These are phyloP conservation scores for Rubia tinctorum DNA, from an alignment of 305 asterid genomes.

Conservation along the genomic window DNA sequence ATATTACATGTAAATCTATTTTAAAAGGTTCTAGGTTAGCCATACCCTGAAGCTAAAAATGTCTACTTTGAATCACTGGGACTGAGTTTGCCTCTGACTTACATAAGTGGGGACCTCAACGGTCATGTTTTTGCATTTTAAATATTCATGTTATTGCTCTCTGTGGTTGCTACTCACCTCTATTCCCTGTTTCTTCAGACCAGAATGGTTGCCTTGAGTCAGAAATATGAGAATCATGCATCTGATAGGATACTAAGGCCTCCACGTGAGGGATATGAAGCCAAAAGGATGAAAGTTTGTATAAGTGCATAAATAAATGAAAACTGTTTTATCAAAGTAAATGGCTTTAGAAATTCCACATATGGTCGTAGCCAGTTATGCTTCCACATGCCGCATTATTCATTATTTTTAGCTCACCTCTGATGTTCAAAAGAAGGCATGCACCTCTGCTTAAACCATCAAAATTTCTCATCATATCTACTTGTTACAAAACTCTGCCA, in stretches of 20 bases:
- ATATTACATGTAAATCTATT: neutral
- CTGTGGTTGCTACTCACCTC: constrained; percentile 16
- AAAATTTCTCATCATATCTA: neutral
- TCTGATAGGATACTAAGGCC: constrained; percentile 67
- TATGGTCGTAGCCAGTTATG: neutral
- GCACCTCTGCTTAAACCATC: neutral
- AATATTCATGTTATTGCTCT: constrained; percentile 10
- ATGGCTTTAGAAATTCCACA: neutral
- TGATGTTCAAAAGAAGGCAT: neutral
- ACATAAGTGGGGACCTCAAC: neutral
- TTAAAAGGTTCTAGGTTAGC: neutral
- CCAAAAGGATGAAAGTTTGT: constrained; percentile 61
- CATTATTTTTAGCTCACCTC: neutral
- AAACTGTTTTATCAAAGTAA: neutral
- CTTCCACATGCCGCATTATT: neutral
- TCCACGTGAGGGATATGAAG: constrained; percentile 49
- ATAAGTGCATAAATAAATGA: constrained; percentile 5
- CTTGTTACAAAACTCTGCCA: too few species aligned
- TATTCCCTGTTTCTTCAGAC: constrained; percentile 6
- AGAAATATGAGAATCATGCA: constrained; percentile 56
- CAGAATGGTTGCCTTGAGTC: constrained; percentile 58
- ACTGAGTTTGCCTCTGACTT: neutral
- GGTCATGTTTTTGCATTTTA: neutral
- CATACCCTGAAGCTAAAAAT: neutral
- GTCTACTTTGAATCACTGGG: neutral